Base-by-base conservation (phyloP, 306 rosid genomes). In the Rosa rugosa region DNA sequence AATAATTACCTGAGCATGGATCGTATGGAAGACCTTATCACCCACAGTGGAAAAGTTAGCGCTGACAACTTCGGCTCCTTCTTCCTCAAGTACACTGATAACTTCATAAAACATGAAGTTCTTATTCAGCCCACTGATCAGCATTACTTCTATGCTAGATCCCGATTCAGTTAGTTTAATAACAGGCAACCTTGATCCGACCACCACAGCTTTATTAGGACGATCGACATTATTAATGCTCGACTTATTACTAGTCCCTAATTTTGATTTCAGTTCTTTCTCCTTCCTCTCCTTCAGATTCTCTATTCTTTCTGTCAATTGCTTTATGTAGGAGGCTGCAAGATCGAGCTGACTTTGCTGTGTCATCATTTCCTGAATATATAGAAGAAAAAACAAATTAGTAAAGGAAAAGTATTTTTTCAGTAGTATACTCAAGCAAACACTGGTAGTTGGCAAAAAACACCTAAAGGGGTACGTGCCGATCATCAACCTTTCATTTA, bases 11-110 rank as follows among this genome's bases (percentile, higher is more conserved):
- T 84, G 86, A 59, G 93, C 93, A 72, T 91, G 94, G 14, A 93
- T 69, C 0, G 81, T 71, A 68, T 91, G 88, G 63, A 88, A 91
- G 20, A 88, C 49, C 31, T 85, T 93, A 38, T 86, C 79, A 0
- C 86, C 94, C 1, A 86, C 73, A 0, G 81, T 84, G 36, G 80
- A 83, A 66, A 81, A 83, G 75, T 82, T 89, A 20, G 90, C 89
- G 18, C 69, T 84, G 7, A 93, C 85, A 49, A 89, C 97, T 69
- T 90, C 85, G 6, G 92, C 94, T 25, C 94, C 96, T 86, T 93
- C 94, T 84, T 93, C 87, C 62, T 93, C 83, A 11, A 93, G 83
- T 40, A 91, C 77, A 65, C 75, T 65, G 17, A 91, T 88, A 1
- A 91, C 80, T 82, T 91, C 87, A 65, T 78, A 72, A 3, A 90